Evolutionary conservation across 352 stramenopile species (phyloP).

Genomic region (Lagenidium giganteum): DNA sequence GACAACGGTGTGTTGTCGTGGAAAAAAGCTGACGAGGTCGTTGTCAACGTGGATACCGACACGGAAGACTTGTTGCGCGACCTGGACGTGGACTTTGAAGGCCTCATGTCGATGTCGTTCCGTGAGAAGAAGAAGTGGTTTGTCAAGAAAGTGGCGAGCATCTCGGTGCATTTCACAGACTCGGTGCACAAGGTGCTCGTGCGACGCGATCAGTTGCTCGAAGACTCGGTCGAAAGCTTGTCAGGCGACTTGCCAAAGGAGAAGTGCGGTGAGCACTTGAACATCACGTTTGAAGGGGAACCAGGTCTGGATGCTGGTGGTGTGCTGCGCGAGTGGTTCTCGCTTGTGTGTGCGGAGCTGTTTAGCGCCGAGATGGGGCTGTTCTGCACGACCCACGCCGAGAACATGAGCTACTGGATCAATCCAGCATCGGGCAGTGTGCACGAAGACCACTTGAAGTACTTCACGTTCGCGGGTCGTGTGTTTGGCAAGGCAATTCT

Average conservation of each 20-base stretch:
- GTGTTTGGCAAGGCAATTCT: conserved; percentile 57
- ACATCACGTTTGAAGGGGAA: conserved; percentile 78
- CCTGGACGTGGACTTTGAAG: conserved; percentile 47
- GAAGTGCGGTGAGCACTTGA: conserved; percentile 40
- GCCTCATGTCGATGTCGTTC: conserved; percentile 61
- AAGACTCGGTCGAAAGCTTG: conserved; percentile 58
- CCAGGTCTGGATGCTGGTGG: conserved; percentile 71
- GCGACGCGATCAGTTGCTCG: conserved; percentile 36
- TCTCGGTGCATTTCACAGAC: conserved; percentile 8
- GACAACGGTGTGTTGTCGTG: conserved; percentile 35
- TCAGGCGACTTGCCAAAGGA: conserved; percentile 31
- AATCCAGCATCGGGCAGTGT: conserved; percentile 54
- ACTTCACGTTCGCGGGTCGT: conserved; percentile 52
- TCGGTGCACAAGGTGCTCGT: neutral
- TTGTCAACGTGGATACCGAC: conserved; percentile 33
- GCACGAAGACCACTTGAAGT: conserved; percentile 63
- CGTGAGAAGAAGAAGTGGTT: conserved; percentile 66
- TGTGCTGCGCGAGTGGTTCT: conserved; percentile 84
- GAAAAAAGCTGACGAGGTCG: conserved; percentile 43
- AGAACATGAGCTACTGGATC: conserved; percentile 55
- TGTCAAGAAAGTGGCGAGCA: conserved; percentile 11
- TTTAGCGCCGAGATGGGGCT: conserved; percentile 39
- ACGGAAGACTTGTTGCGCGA: conserved; percentile 21
- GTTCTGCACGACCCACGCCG: conserved; percentile 44
- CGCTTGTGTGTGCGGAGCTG: conserved; percentile 63